Evolutionary conservation across 116 monocot species (phyloP).

Genomic region (Posidonia oceanica): DNA sequence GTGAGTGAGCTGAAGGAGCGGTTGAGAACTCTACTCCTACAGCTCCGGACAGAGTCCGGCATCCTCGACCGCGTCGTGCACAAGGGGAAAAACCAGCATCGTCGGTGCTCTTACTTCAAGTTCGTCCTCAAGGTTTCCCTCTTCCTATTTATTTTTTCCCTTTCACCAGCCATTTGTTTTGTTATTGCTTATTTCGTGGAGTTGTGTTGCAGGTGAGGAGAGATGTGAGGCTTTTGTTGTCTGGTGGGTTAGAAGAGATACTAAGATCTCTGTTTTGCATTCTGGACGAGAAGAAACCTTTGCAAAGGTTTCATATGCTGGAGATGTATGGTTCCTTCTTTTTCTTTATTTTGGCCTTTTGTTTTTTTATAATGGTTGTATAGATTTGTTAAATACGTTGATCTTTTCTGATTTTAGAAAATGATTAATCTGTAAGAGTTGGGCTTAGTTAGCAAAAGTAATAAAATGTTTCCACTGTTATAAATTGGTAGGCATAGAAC

Average conservation of each 20-base stretch:
- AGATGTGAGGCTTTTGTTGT: slow-evolving; percentile 39
- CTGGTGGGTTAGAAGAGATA: slow-evolving; percentile 25
- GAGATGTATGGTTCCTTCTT: slow-evolving; percentile 8
- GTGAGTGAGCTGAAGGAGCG: slow-evolving; percentile 11
- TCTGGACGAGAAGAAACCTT: slow-evolving; percentile 25
- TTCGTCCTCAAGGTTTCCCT: slow-evolving; percentile 27
- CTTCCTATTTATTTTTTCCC: neutral
- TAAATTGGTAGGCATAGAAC: too few relatives aligned
- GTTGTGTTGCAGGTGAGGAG: slow-evolving; percentile 36
- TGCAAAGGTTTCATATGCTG: slow-evolving; percentile 16
- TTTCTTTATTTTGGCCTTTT: too few relatives aligned
- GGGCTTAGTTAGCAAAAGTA: too few relatives aligned
- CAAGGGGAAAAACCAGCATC: slow-evolving; percentile 60
- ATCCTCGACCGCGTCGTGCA: slow-evolving; percentile 50
- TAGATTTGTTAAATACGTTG: too few relatives aligned
- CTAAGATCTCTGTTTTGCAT: slow-evolving; percentile 25
- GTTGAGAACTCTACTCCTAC: slow-evolving; percentile 21
- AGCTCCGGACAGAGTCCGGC: slow-evolving; percentile 28
- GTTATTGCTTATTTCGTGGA: neutral
- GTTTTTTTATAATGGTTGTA: too few relatives aligned
- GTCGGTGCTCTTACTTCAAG: slow-evolving; percentile 44
- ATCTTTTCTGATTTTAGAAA: too few relatives aligned
- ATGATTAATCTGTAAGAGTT: too few relatives aligned
- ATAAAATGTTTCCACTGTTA: too few relatives aligned
- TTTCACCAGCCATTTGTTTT: neutral